Conservation (phyloP, 371 early-diverging fungal species). For the Mucor indicus region DNA sequence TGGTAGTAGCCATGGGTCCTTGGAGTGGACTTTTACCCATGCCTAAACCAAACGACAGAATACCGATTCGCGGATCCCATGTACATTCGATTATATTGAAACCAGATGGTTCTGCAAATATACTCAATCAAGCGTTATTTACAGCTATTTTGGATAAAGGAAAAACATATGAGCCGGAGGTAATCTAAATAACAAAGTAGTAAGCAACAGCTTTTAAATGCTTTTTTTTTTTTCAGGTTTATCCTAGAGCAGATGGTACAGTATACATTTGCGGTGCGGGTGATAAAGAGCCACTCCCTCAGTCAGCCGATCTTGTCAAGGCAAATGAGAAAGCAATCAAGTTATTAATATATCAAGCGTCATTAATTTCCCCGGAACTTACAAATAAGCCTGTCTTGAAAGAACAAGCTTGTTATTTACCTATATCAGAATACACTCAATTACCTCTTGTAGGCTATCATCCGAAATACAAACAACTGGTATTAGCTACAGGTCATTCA, state of each 20-base stretch:
- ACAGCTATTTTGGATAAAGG: constrained; percentile 26
- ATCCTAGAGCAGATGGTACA: constrained; percentile 53
- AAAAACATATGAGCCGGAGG: constrained; percentile 44
- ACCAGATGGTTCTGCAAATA: constrained; percentile 15
- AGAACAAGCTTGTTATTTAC: constrained; percentile 65
- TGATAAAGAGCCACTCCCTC: constrained; percentile 47
- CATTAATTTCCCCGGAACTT: constrained; percentile 36
- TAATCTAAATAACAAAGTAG: constrained; percentile 15
- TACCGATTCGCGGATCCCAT: constrained; percentile 36
- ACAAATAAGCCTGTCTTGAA: constrained; percentile 12
- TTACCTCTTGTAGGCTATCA: constrained; percentile 61
- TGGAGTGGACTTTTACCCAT: constrained; percentile 40
- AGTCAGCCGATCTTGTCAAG: constrained; percentile 40
- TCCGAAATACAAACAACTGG: constrained; percentile 43
- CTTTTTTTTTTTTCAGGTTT: constrained; percentile 26
- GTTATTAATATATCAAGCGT: constrained; percentile 19
- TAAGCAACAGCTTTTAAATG: too few relatives aligned
- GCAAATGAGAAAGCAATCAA: constrained; percentile 26
- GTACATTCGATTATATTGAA: constrained; percentile 46
- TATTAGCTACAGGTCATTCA: constrained; percentile 64
- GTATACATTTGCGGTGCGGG: constrained; percentile 68
- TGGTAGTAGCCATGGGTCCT: constrained; percentile 53
- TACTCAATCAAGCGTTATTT: constrained; percentile 49
- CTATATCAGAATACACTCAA: constrained; percentile 47
- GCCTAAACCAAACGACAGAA: constrained; percentile 12